Evolutionary conservation across 75 land plant genomes (phyloP).

Genomic region (Pinus taeda): DNA sequence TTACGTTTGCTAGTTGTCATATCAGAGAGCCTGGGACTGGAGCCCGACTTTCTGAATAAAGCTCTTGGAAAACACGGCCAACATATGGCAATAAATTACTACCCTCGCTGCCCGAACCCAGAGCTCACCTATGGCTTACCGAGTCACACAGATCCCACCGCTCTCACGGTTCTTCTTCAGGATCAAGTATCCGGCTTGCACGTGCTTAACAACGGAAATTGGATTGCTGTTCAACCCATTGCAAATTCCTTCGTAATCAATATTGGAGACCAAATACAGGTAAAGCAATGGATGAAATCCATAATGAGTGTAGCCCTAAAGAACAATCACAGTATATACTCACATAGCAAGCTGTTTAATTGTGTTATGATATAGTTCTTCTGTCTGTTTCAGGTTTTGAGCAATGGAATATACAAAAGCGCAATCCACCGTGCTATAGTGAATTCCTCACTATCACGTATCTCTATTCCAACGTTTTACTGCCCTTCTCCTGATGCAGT

Average conservation of each 20-base stretch:
- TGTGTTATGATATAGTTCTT: not conserved
- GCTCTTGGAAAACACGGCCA: constrained; percentile 26
- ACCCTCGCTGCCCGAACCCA: constrained; percentile 60
- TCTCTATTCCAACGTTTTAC: constrained; percentile 25
- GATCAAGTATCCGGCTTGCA: constrained; percentile 49
- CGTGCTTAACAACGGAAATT: constrained; percentile 31
- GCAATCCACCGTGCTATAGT: constrained; percentile 33
- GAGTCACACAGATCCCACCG: constrained; percentile 39
- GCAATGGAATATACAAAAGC: constrained; percentile 62
- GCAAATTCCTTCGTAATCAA: constrained; percentile 52
- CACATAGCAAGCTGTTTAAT: not conserved
- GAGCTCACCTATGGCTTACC: constrained; percentile 47
- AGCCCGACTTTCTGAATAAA: constrained; percentile 18
- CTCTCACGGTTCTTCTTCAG: constrained; percentile 49
- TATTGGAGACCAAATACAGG: constrained; percentile 61
- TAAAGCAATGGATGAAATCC: not conserved
- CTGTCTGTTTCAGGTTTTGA: constrained; percentile 34
- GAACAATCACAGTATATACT: not conserved
- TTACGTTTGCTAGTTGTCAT: constrained; percentile 24
- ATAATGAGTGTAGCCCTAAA: not conserved
- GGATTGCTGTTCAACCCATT: constrained; percentile 37
- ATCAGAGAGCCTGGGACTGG: constrained; percentile 47
- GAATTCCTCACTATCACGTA: too few relatives aligned
- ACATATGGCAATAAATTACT: constrained; percentile 42
- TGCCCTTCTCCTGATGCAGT: too few relatives aligned